Percentiles rank a stretch among this genome's conserved stretches.
Evolutionary conservation across 2,329 filamentous ascomycete genomes (phyloP).

Genomic region (Mycosphaerella arachidis): DNA sequence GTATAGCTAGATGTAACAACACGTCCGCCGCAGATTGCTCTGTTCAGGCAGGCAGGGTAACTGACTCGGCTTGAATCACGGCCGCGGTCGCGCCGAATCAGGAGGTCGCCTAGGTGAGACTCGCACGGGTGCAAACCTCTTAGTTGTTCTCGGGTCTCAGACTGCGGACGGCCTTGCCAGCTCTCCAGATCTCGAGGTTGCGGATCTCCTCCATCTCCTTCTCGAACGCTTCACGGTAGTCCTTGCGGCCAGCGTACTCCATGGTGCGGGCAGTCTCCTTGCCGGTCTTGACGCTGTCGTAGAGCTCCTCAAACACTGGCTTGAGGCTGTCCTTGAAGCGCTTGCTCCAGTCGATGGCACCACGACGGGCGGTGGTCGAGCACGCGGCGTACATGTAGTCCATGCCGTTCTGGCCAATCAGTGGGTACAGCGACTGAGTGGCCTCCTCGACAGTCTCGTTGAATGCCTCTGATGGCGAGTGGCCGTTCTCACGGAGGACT

Average conservation of each 20-base stretch:
- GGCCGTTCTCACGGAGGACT: constrained; percentile 96
- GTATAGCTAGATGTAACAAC: background rate
- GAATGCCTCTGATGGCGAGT: constrained; percentile 97
- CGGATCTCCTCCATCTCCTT: constrained; percentile 98
- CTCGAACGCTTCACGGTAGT: constrained; percentile 97
- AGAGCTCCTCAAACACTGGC: constrained; percentile 97
- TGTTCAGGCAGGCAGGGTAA: background rate
- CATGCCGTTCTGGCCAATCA: constrained; percentile 97
- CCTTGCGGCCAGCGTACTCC: constrained; percentile 90
- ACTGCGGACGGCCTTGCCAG: constrained; percentile 86
- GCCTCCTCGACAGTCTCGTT: constrained; percentile 99
- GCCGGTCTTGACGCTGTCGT: constrained; percentile 86
- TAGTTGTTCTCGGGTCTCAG: constrained; percentile 37
- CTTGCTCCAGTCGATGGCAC: constrained; percentile 97
- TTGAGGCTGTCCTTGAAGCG: constrained; percentile 97
- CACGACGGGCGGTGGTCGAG: constrained; percentile 96
- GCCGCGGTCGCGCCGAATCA: background rate
- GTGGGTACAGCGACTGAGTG: constrained; percentile 93
- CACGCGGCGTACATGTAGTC: constrained; percentile 99
- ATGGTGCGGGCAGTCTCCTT: constrained; percentile 93
- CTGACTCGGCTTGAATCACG: background rate
- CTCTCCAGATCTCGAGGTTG: constrained; percentile 96
- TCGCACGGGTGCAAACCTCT: background rate
- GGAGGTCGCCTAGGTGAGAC: background rate
- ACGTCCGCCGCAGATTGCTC: background rate